A percentile compares a stretch with the other conserved stretches of the same genome.
These are phyloP conservation scores for Backusella liffmaniae DNA, from an alignment of 192 early-diverging fungal species.

Conservation along the genomic window DNA sequence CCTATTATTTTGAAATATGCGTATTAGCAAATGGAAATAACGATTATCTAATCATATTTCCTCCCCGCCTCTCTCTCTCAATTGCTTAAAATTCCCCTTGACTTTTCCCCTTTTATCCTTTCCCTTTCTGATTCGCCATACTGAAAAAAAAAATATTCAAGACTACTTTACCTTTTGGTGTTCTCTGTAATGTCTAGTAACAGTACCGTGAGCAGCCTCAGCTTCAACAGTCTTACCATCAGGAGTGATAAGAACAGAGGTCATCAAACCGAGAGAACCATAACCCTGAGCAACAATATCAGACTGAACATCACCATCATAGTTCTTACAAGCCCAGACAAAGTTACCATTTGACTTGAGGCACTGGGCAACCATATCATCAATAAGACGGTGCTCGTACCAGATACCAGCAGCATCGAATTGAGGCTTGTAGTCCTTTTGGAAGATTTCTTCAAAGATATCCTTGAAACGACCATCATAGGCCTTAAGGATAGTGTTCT, in stretches of 20 bases:
- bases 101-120: neutral
- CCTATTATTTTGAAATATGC: constrained; percentile 29
- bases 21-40: neutral
- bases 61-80: neutral
- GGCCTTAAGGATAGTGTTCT: constrained; percentile 95
- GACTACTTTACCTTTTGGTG: constrained; percentile 72
- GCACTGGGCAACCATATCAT: constrained; percentile 98
- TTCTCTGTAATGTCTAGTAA: constrained; percentile 91
- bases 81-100: neutral
- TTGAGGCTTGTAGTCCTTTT: constrained; percentile 74
- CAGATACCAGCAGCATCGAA: constrained; percentile 85
- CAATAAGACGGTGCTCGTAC: constrained; percentile 98
- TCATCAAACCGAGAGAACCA: constrained; percentile 95
- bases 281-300: constrained; percentile 95
- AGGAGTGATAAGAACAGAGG: constrained; percentile 90
- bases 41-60: neutral
- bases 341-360: constrained; percentile 94
- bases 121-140: neutral
- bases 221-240: constrained; percentile 90
- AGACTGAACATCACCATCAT: constrained; percentile 94
- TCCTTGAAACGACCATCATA: constrained; percentile 99
- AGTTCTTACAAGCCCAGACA: constrained; percentile 95
- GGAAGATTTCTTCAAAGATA: constrained; percentile 91
- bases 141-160: neutral
- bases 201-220: constrained; percentile 97